Evolutionary conservation across 257 asterid genomes (phyloP), one percentile per base, ranked within the genome.

Genomic region (Misopates orontium): DNA sequence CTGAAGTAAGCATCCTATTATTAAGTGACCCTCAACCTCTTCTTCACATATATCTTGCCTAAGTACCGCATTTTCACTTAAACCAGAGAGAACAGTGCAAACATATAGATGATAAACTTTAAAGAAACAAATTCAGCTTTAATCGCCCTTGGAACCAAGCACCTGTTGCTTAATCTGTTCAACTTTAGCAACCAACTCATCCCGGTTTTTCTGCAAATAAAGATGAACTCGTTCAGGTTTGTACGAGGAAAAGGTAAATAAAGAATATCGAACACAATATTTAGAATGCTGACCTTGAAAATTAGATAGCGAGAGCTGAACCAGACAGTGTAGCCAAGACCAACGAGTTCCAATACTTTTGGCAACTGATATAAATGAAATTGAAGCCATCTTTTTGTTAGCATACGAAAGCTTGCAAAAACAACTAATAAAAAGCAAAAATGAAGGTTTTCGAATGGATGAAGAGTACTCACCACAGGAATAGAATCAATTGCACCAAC

Each of bases 301-400:
- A 91, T 70, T 6, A 91, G 79, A 70, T 80, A 91, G 40, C 96
- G 95, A 36, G 81, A 68, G 72, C 65, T 80, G 82, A 89, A 91
- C 98, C 96, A 89, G 67, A 87, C 5, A 0, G 88, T 68, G 81
- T 89, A 91, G 75, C 87, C 87, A 55, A 91, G 87, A 59, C 98
- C 98, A 10, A 91, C 71, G 11, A 83, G 78, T 81, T 86, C 91
- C 85, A 88, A 69, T 74, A 84, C 62, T 56, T 87, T 87, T 3
- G 98, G 96, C 17, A 91, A 32, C 98, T 91, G 74, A 54, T 39
- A 55, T 41, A 15, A 4, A 50, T 41, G 8, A 60, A 66, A 7
- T 20, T 15, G 25, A 18, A 59, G 28, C 39, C 22, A 55, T 21
- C 41, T n/a, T 22, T 18, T 6, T 4, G 69, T 73, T 47, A 79